Percentiles rank a stretch among this genome's conserved stretches.
Evolutionary conservation across 2,329 filamentous ascomycete species (phyloP).

Genomic region (Cladorrhinum sp.): DNA sequence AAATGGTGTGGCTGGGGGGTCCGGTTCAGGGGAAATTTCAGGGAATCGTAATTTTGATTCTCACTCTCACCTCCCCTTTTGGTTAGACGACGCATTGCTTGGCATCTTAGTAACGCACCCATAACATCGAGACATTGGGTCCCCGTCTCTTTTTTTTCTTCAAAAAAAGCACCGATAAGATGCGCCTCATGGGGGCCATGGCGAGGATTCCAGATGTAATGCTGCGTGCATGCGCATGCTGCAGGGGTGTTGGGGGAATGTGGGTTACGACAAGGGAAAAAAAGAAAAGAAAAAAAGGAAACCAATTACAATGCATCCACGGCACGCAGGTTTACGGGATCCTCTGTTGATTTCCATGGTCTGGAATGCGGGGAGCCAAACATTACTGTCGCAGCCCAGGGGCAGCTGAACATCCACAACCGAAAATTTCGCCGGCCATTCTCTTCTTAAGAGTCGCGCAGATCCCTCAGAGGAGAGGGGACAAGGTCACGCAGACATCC

Average conservation of each 20-base stretch:
- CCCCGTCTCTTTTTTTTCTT: background rate
- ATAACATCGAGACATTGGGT: background rate
- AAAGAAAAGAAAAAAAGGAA: too few relatives aligned
- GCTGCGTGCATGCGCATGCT: background rate
- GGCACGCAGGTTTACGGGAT: background rate
- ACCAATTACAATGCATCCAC: background rate
- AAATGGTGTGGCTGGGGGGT: background rate
- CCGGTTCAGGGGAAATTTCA: background rate
- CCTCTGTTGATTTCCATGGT: background rate
- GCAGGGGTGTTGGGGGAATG: background rate
- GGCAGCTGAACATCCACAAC: background rate
- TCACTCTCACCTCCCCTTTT: background rate
- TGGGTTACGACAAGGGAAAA: background rate
- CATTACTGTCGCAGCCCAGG: background rate
- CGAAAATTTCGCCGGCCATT: background rate
- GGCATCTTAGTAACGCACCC: background rate
- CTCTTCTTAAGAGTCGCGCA: background rate
- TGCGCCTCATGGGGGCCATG: too few relatives aligned
- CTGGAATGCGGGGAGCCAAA: background rate
- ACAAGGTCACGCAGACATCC: conserved; percentile 7
- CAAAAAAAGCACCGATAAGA: background rate
- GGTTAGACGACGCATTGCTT: conserved; percentile 1
- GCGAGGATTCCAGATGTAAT: too few relatives aligned
- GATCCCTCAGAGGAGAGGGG: background rate
- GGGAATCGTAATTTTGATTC: conserved; percentile 3